Evolutionary conservation across 2,329 filamentous ascomycete species (phyloP).

Genomic region (Aspergillus hortae): DNA sequence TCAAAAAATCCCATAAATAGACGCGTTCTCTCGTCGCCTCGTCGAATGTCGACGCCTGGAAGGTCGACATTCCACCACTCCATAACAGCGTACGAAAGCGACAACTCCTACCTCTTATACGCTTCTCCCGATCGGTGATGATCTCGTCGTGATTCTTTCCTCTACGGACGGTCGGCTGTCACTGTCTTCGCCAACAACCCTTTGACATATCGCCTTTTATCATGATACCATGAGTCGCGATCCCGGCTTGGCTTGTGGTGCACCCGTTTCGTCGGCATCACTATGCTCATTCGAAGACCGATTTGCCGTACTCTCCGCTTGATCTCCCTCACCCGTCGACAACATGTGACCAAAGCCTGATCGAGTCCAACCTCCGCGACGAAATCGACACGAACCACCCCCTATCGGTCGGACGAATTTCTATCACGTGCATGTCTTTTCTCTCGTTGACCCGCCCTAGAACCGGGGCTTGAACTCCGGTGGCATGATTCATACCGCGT

Average conservation of each 20-base stretch:
- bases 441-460: neutral
- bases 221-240: no score
- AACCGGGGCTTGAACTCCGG: conserved; percentile 2
- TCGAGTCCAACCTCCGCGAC: neutral
- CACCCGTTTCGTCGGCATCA: no score
- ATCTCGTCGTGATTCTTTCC: neutral
- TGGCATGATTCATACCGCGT: conserved; percentile 30
- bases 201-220: no score
- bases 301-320: no score
- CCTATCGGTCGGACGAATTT: neutral
- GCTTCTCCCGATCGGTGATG: neutral
- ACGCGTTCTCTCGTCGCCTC: conserved; percentile 2
- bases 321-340: neutral
- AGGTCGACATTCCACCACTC: conserved; percentile 12
- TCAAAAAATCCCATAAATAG: conserved; percentile 45
- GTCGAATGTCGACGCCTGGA: conserved; percentile 9
- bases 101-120: neutral
- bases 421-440: neutral
- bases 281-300: no score
- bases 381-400: neutral
- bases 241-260: no score
- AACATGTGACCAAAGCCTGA: neutral
- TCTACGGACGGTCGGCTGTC: neutral
- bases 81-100: conserved; percentile 5
- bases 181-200: no score